phyloP scores from a whole-genome alignment of 371 early-diverging fungal genomes.

The Rhizopus stolonifer region DNA sequence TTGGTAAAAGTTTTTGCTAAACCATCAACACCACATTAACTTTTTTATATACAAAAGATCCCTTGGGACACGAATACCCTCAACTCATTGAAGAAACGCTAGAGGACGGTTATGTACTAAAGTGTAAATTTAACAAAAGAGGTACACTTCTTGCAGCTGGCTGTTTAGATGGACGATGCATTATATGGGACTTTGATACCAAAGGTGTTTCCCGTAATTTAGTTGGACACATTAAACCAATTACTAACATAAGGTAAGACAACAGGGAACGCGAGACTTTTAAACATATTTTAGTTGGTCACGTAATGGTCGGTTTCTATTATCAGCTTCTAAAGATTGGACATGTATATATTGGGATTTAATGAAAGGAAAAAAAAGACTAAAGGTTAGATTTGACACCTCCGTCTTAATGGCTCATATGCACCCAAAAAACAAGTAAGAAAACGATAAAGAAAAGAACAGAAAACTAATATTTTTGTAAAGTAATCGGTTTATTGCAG shows the following conservation, averaged over 20 bases:
- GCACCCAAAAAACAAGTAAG: slow-evolving; percentile 70
- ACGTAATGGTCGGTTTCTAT: slow-evolving; percentile 63
- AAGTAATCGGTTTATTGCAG: slow-evolving; percentile 58
- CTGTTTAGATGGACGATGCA: slow-evolving; percentile 77
- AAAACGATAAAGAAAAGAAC: background rate
- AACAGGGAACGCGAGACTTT: background rate
- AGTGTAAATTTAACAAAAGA: slow-evolving; percentile 67
- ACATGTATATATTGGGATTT: slow-evolving; percentile 91
- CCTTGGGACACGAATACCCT: slow-evolving; percentile 85
- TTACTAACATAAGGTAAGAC: slow-evolving; percentile 76
- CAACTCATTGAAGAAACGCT: slow-evolving; percentile 76
- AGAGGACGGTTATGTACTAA: slow-evolving; percentile 71
- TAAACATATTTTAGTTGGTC: slow-evolving; percentile 57
- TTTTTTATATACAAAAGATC: slow-evolving; percentile 51
- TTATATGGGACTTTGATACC: slow-evolving; percentile 89
- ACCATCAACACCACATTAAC: too few species aligned
- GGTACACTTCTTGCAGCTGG: slow-evolving; percentile 82
- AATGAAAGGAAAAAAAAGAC: slow-evolving; percentile 43
- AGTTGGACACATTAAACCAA: slow-evolving; percentile 67
- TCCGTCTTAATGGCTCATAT: slow-evolving; percentile 66
- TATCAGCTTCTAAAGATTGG: slow-evolving; percentile 77
- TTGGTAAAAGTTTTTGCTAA: slow-evolving; percentile 19
- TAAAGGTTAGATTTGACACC: slow-evolving; percentile 66
- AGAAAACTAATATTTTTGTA: background rate
- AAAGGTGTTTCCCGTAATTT: slow-evolving; percentile 71